Base-by-base conservation (phyloP, 345 rosid genomes). In the Sonneratia alba region DNA sequence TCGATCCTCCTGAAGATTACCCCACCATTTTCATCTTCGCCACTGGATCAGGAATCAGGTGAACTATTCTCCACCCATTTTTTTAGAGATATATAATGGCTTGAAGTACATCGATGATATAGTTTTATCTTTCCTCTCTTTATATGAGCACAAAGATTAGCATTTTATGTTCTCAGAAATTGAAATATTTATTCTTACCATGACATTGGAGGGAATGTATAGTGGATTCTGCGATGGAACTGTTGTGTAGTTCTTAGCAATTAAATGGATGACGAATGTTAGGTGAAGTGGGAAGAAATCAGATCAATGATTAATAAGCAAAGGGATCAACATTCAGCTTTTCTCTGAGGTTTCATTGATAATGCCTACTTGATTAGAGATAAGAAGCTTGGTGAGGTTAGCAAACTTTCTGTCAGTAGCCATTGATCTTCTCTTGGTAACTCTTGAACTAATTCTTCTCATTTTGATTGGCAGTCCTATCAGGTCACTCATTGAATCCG, bases 1-100 rank as follows among this genome's bases (percentile, higher is more conserved):
- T 92, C 80, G 79, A 85, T 63, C 96, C 94, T 83, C 92, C 98
- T 0, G 85, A 81, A 76, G 77, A 83, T 22, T 85, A 71, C 61
- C 83, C 88, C 4, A 80, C 92, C 59, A 89, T 95, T 72, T 81
- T 92, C 79, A 90, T 92, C 66, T 95, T 92, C 73, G 98, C 99
- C 13, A 95, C 98, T 1, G 98, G 98, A 79, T 89, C 99, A 63
- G 97, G 96, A 71, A 92, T 95, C 74, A 95, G 97, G 97, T 95
- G 68, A 56, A 67, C 6, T 32, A 19, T 45, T 65, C 15, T 69
- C 36, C 8, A 7, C 7, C 4, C 11, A 42, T 42, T 21, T 11
- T 68, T 68, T 6, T n/a, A 13, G 47, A 9, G 21, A 18, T 24
- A 6, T 68, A 27, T 47, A 47, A 13, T 47, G 51, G 51, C 15